A percentile compares a stretch with the other conserved stretches of the same genome.
Evolutionary conservation across 768 basidiomycete species (phyloP).

Genomic region (Naganishia friedmannii): DNA sequence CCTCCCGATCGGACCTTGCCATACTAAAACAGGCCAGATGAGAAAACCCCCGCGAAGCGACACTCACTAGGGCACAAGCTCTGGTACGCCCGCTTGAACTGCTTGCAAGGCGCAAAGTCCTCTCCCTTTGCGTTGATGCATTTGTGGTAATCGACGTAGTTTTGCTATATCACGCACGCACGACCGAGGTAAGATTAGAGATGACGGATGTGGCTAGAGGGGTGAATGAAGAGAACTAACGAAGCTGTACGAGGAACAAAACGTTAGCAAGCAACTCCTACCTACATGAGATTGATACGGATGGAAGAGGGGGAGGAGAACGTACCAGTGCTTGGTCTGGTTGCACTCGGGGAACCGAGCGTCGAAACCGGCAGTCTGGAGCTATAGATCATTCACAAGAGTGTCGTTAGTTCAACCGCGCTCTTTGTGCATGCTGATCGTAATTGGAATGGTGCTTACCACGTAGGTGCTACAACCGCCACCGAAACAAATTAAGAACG

Average conservation of each 20-base stretch:
- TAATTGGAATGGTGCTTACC: no score
- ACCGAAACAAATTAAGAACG: neutral
- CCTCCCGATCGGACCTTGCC: neutral
- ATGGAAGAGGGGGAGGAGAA: slow-evolving; percentile 18
- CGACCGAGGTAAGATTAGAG: neutral
- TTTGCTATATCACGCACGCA: slow-evolving; percentile 60
- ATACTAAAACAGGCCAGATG: neutral
- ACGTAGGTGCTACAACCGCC: slow-evolving; percentile 41
- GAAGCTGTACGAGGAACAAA: neutral
- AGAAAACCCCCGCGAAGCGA: no score
- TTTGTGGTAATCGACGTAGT: slow-evolving; percentile 98
- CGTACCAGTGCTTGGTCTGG: slow-evolving; percentile 94
- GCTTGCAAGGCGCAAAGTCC: slow-evolving; percentile 96
- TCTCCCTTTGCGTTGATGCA: slow-evolving; percentile 96
- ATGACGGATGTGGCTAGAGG: neutral
- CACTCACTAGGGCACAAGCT: slow-evolving; percentile 96
- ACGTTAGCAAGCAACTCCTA: neutral
- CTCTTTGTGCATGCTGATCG: no score
- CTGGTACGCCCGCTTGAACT: slow-evolving; percentile 93
- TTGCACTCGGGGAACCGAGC: slow-evolving; percentile 58
- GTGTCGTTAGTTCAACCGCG: no score
- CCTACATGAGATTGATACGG: neutral
- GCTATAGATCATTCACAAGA: slow-evolving; percentile 42
- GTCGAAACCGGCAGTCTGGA: slow-evolving; percentile 95
- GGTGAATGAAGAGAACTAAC: neutral